These are phyloP conservation scores for Arabidopsis suecica DNA, from an alignment of 345 rosid genomes.

Conservation along the genomic window DNA sequence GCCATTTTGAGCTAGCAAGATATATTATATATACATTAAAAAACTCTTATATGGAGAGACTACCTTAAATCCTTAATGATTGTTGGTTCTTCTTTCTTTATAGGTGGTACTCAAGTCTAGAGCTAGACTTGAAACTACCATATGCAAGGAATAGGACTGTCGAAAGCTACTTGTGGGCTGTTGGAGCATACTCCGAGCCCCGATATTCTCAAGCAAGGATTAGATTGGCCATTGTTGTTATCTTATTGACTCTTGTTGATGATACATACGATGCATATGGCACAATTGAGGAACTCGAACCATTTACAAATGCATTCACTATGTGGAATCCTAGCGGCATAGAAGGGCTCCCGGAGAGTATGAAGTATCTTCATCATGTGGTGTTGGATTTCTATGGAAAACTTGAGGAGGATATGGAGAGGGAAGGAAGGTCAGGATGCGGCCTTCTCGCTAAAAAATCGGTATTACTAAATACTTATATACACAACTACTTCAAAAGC, in stretches of 20 bases:
- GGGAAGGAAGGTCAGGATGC: slow-evolving; percentile 5
- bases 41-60: background rate
- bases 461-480: background rate
- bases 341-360: slow-evolving; percentile 26
- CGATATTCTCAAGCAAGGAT: slow-evolving; percentile 1
- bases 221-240: background rate
- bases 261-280: slow-evolving; percentile 37
- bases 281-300: slow-evolving; percentile 24
- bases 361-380: slow-evolving; percentile 19
- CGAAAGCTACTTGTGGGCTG: slow-evolving; percentile 27
- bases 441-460: background rate
- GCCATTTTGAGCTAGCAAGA: background rate
- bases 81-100: background rate
- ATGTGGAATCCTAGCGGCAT: slow-evolving; percentile 10
- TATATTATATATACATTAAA: background rate
- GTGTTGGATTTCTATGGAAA: slow-evolving; percentile 1
- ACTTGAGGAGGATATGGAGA: slow-evolving; percentile 6
- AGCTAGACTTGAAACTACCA: background rate
- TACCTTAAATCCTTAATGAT: background rate
- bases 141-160: slow-evolving; percentile 20
- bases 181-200: slow-evolving; percentile 24
- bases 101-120: slow-evolving; percentile 18
- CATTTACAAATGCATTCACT: background rate
- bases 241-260: slow-evolving; percentile 12
- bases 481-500: background rate